A percentile compares a stretch with the other conserved stretches of the same genome.
These are phyloP conservation scores for Fusarium stilboides DNA, from an alignment of 2,329 filamentous ascomycete species.

Conservation along the genomic window DNA sequence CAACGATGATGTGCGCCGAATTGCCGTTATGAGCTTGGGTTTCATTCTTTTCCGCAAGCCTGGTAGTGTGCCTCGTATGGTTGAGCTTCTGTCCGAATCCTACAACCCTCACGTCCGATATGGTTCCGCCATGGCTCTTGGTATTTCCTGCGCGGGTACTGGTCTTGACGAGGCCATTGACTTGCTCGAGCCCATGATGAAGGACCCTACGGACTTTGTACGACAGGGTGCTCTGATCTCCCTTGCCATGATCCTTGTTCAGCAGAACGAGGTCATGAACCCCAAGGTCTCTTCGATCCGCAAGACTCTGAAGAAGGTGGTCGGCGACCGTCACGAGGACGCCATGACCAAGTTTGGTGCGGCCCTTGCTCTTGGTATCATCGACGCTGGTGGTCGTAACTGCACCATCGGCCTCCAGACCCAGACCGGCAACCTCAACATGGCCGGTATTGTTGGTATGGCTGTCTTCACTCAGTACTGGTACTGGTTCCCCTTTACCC, in stretches of 20 bases:
- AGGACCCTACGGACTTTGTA: conserved; percentile 98
- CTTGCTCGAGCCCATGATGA: conserved; percentile 98
- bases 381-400: conserved; percentile 97
- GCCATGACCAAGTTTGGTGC: conserved; percentile 99
- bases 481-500: conserved; percentile 99
- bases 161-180: conserved; percentile 97
- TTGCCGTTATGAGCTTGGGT: conserved; percentile 96
- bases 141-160: conserved; percentile 97
- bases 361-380: conserved; percentile 93
- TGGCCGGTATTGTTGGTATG: conserved; percentile 98
- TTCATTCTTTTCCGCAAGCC: conserved; percentile 99
- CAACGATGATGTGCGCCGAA: conserved; percentile 95
- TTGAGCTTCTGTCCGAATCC: conserved; percentile 96
- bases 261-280: conserved; percentile 99
- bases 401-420: conserved; percentile 98
- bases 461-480: conserved; percentile 99
- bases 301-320: conserved; percentile 94
- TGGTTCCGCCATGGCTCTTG: conserved; percentile 97
- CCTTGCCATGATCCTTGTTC: conserved; percentile 98
- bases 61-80: conserved; percentile 97
- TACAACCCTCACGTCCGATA: conserved; percentile 99
- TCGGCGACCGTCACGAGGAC: conserved; percentile 95
- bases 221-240: conserved; percentile 96
- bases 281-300: conserved; percentile 93
- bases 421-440: conserved; percentile 98